A percentile compares a stretch with the other conserved stretches of the same genome.
Conservation (phyloP, 352 stramenopile species). For the Phytophthora niederhauseri region DNA sequence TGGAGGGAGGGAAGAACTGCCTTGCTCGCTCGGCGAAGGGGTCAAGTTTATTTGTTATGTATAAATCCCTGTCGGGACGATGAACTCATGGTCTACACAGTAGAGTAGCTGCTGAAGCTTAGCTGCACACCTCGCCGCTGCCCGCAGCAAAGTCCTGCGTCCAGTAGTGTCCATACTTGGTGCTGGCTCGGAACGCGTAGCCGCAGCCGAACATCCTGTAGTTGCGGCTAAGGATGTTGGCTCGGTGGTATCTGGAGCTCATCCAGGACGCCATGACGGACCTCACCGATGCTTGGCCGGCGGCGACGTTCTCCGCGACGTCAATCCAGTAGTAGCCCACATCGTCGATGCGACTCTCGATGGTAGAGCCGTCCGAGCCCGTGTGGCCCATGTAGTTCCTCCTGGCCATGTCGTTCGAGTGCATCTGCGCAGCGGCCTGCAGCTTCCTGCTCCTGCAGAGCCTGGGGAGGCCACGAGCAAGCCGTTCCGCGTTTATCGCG, state of each 20-base stretch:
- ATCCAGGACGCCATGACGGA: conserved; percentile 60
- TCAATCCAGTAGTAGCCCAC: conserved; percentile 42
- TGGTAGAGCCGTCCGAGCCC: conserved; percentile 48
- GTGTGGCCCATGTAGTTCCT: conserved; percentile 55
- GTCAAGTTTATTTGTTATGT: conserved; percentile 7
- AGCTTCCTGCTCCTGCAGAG: conserved; percentile 54
- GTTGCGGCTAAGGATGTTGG: conserved; percentile 48
- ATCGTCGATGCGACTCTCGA: conserved; percentile 41
- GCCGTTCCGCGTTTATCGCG: conserved; percentile 55
- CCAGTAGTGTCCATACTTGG: conserved; percentile 59
- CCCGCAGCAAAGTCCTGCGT: conserved; percentile 52
- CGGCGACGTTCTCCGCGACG: conserved; percentile 60
- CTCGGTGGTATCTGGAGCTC: conserved; percentile 46
- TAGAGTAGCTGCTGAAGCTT: not conserved
- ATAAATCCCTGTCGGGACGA: conserved; percentile 8
- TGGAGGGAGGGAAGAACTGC: not conserved
- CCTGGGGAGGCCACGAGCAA: conserved; percentile 34
- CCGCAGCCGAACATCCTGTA: conserved; percentile 37
- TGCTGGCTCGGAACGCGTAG: conserved; percentile 40
- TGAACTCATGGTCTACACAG: conserved; percentile 12
- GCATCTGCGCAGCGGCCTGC: conserved; percentile 31
- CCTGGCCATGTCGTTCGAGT: conserved; percentile 52
- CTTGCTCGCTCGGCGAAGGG: not conserved
- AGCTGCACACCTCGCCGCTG: conserved; percentile 29
- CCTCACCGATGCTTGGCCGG: conserved; percentile 44